A percentile compares a stretch with the other conserved stretches of the same genome.
Evolutionary conservation across 1,284 basidiomycete species (phyloP).

Genomic region (Trametes versicolor): DNA sequence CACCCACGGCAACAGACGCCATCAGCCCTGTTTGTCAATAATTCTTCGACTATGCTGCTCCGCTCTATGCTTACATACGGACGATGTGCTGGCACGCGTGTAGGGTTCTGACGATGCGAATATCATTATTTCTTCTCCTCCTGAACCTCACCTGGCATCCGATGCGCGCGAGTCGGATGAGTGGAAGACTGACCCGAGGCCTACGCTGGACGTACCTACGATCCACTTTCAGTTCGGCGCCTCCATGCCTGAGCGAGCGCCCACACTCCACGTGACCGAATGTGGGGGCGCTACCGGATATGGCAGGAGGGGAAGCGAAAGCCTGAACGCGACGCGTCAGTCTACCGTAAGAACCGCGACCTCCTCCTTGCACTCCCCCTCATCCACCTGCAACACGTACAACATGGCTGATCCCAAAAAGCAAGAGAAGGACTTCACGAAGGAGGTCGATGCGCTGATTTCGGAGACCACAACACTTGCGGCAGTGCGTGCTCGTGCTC

Average conservation of each 20-base stretch:
- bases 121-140: slow-evolving; percentile 32
- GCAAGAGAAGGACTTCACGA: slow-evolving; percentile 80
- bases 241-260: slow-evolving; percentile 13
- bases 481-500: slow-evolving; percentile 54
- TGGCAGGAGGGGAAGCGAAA: slow-evolving; percentile 39
- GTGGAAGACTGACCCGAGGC: not conserved
- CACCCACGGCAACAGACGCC: slow-evolving; percentile 29
- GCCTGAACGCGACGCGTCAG: slow-evolving; percentile 72
- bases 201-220: not conserved
- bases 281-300: slow-evolving; percentile 26
- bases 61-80: slow-evolving; percentile 55
- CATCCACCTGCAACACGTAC: slow-evolving; percentile 34
- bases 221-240: slow-evolving; percentile 31
- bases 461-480: slow-evolving; percentile 64
- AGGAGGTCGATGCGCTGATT: slow-evolving; percentile 72
- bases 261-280: slow-evolving; percentile 36
- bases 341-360: slow-evolving; percentile 47
- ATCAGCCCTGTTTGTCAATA: slow-evolving; percentile 61
- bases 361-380: slow-evolving; percentile 43
- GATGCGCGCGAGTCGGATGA: too few species aligned
- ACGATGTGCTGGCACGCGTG: slow-evolving; percentile 55
- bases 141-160: slow-evolving; percentile 14
- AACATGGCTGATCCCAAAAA: slow-evolving; percentile 81
- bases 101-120: slow-evolving; percentile 51
- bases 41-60: slow-evolving; percentile 48